Percentiles rank a stretch among this genome's conserved stretches.
Evolutionary conservation across 2,329 filamentous ascomycete species (phyloP).

Genomic region (Fusarium sarcochroum): DNA sequence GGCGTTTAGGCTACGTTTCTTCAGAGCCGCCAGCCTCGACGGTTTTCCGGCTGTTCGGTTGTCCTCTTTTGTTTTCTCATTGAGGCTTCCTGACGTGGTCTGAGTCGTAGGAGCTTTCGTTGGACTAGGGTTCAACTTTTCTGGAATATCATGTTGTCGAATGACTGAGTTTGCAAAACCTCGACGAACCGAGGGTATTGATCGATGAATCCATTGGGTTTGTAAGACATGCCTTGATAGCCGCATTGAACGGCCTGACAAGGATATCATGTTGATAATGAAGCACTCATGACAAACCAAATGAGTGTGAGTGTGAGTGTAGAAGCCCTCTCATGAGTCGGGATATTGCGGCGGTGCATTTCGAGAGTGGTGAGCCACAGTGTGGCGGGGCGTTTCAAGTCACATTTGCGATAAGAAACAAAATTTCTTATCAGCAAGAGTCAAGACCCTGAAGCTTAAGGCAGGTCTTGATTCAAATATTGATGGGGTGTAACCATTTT

Average conservation of each 20-base stretch:
- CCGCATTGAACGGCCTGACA: conserved; percentile 29
- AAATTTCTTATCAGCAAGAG: conserved; percentile 34
- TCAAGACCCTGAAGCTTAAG: conserved; percentile 8
- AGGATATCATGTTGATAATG: conserved; percentile 39
- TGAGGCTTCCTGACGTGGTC: background rate
- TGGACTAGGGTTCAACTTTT: conserved; percentile 15
- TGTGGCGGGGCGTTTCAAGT: conserved; percentile 18
- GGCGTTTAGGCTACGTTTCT: conserved; percentile 30
- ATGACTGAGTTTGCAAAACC: conserved; percentile 32
- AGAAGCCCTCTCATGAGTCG: conserved; percentile 34
- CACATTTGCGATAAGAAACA: conserved; percentile 26
- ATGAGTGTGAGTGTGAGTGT: conserved; percentile 20
- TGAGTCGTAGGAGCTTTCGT: background rate
- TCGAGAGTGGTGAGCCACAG: conserved; percentile 27
- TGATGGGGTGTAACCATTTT: background rate
- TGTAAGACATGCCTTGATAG: conserved; percentile 20
- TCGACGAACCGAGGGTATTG: conserved; percentile 15
- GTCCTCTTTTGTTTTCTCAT: background rate
- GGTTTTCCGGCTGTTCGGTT: conserved; percentile 7
- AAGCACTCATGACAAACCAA: conserved; percentile 38
- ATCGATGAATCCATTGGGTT: background rate
- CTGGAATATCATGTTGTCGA: conserved; percentile 10
- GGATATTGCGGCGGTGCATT: conserved; percentile 31
- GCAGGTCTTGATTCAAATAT: background rate
- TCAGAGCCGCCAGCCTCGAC: conserved; percentile 45